Conservation (phyloP, 768 basidiomycete species). For the Sporobolomyces pararoseus region DNA sequence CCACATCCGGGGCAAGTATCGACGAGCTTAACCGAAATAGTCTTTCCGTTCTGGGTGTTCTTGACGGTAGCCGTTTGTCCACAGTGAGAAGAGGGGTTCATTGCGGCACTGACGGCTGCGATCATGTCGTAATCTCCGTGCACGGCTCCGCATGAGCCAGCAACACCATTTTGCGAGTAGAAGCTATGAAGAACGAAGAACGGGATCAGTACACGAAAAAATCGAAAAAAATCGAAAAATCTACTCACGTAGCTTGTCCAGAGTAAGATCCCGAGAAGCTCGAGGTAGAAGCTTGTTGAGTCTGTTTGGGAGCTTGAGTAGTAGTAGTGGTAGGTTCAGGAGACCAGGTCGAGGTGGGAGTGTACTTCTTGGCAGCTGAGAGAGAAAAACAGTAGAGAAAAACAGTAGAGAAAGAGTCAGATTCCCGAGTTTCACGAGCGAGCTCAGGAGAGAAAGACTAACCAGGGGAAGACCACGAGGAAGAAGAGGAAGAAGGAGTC, state of each 20-base stretch:
- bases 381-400: too few relatives aligned
- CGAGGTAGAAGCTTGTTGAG: constrained; percentile 2
- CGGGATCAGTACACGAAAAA: neutral
- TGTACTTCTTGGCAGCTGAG: neutral
- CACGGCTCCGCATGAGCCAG: constrained; percentile 28
- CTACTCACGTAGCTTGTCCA: constrained; percentile 10
- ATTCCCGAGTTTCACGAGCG: neutral
- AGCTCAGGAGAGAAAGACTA: neutral
- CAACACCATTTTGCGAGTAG: constrained; percentile 13
- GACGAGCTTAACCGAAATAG: constrained; percentile 32
- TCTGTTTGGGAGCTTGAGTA: constrained; percentile 9
- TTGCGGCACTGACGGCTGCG: constrained; percentile 18
- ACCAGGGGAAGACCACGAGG: neutral
- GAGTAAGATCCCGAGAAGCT: neutral
- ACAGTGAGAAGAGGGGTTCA: constrained; percentile 27
- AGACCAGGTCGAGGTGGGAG: constrained; percentile 11
- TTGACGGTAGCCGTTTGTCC: constrained; percentile 35
- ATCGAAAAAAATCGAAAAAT: neutral
- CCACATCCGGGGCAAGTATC: constrained; percentile 33
- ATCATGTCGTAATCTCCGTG: constrained; percentile 1
- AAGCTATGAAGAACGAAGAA: neutral
- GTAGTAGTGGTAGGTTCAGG: constrained; percentile 17
- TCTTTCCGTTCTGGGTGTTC: constrained; percentile 37
- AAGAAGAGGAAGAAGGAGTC: neutral
- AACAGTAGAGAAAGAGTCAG: neutral